Percentiles rank a stretch among this genome's conserved stretches.
Evolutionary conservation across 192 early-diverging fungal genomes (phyloP).

Genomic region (Geosiphon pyriformis): DNA sequence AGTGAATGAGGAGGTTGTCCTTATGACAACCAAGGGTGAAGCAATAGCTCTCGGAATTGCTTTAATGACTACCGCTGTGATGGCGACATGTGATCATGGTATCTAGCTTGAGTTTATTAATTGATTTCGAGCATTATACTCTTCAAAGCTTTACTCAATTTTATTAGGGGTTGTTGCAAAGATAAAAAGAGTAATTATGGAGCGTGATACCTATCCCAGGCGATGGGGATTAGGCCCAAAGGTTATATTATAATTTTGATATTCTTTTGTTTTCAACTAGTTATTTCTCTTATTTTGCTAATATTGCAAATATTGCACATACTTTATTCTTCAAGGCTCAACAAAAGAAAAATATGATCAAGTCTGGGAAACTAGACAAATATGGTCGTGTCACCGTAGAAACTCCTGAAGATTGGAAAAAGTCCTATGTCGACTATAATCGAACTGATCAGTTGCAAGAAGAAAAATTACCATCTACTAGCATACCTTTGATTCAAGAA

Average conservation of each 20-base stretch:
- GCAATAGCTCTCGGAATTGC: constrained; percentile 97
- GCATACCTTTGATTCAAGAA: constrained; percentile 18
- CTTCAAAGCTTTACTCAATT: too few relatives aligned
- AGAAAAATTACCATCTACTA: constrained; percentile 27
- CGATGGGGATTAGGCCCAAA: constrained; percentile 94
- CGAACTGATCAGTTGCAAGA: constrained; percentile 36
- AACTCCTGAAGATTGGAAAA: constrained; percentile 82
- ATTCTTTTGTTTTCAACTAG: background rate
- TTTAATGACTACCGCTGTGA: constrained; percentile 95
- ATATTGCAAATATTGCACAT: background rate
- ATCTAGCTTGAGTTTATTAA: background rate
- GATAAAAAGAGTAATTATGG: constrained; percentile 99
- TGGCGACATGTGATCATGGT: constrained; percentile 94
- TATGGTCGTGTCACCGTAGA: constrained; percentile 85
- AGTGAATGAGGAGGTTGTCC: constrained; percentile 92
- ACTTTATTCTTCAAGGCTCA: constrained; percentile 50
- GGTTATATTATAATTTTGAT: background rate
- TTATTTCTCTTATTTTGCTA: background rate
- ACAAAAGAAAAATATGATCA: constrained; percentile 98
- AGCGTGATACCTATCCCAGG: constrained; percentile 97
- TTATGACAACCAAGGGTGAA: constrained; percentile 99
- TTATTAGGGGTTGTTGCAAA: constrained; percentile 79
- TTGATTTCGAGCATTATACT: too few relatives aligned
- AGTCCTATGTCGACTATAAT: constrained; percentile 67
- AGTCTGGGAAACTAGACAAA: constrained; percentile 98